Percentiles rank a stretch among this genome's conserved stretches.
Conservation (phyloP, 169 alveolate species). For the Blepharisma undulans region DNA sequence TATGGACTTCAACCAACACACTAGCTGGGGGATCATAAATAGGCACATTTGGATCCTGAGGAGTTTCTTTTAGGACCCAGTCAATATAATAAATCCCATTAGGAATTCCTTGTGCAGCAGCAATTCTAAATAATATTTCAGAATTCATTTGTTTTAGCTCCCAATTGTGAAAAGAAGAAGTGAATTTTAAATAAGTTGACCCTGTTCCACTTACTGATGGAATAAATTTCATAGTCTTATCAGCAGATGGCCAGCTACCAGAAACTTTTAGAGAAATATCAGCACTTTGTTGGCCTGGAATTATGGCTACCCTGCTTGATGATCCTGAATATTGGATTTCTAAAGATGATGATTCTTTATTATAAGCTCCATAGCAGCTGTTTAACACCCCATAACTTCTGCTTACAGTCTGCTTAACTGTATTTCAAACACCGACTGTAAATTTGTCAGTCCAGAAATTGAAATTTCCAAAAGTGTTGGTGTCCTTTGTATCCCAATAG, state of each 20-base stretch:
- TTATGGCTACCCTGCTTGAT: not conserved
- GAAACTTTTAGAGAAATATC: not conserved
- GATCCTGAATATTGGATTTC: not conserved
- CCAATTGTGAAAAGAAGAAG: not conserved
- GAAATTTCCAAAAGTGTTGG: not conserved
- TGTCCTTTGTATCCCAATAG: not conserved
- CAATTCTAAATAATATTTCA: not conserved
- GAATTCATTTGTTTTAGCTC: not conserved
- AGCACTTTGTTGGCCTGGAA: not conserved
- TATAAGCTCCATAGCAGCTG: not conserved
- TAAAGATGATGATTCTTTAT: not conserved
- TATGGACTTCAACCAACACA: not conserved
- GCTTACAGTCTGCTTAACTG: not conserved
- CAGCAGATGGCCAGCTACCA: not conserved
- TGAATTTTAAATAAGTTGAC: not conserved
- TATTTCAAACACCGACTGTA: not conserved
- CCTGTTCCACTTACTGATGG: not conserved
- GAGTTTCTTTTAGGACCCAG: not conserved
- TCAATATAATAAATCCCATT: constrained; percentile 21
- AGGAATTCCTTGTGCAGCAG: not conserved
- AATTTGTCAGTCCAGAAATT: not conserved
- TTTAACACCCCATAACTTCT: not conserved
- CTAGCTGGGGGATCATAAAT: not conserved
- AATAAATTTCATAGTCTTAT: not conserved
- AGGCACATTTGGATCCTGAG: not conserved